Evolutionary conservation across 768 basidiomycete genomes (phyloP).

Genomic region (Kwoniella shandongensis): DNA sequence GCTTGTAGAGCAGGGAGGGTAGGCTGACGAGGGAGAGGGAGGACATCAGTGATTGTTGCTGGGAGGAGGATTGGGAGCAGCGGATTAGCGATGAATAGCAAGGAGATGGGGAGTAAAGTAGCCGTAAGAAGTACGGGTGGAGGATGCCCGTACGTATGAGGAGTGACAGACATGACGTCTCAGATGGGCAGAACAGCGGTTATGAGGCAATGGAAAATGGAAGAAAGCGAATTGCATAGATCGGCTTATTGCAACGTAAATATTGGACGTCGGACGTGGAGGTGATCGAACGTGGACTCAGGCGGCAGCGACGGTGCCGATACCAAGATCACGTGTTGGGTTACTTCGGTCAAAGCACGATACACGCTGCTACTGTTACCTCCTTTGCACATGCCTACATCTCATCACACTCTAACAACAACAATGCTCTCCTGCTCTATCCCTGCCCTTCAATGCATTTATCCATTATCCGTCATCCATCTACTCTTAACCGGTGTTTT

Average conservation of each 20-base stretch:
- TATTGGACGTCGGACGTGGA: slow-evolving; percentile 25
- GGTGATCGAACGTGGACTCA: slow-evolving; percentile 11
- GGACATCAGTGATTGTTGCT: neutral
- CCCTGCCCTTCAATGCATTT: too few species aligned
- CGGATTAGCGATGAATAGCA: slow-evolving; percentile 44
- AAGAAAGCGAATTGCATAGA: neutral
- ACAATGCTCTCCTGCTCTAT: neutral
- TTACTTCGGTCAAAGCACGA: too few species aligned
- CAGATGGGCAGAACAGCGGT: too few species aligned
- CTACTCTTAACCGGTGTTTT: neutral
- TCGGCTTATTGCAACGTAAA: neutral
- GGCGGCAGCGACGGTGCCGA: neutral
- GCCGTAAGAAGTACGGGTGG: slow-evolving; percentile 28
- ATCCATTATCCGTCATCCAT: slow-evolving; percentile 1
- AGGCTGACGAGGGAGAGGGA: slow-evolving; percentile 27
- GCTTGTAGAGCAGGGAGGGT: slow-evolving; percentile 61
- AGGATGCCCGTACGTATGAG: slow-evolving; percentile 29
- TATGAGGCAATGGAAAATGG: neutral
- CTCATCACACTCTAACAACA: neutral
- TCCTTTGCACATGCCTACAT: too few species aligned
- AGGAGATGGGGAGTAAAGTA: slow-evolving; percentile 41
- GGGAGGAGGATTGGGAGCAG: slow-evolving; percentile 40
- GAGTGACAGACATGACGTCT: neutral
- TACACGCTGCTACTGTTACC: too few species aligned
- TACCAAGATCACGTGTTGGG: too few species aligned